Percentiles rank a stretch among this genome's conserved stretches.
Conservation (phyloP, 83 land plant species). For the Diphasiastrum complanatum region DNA sequence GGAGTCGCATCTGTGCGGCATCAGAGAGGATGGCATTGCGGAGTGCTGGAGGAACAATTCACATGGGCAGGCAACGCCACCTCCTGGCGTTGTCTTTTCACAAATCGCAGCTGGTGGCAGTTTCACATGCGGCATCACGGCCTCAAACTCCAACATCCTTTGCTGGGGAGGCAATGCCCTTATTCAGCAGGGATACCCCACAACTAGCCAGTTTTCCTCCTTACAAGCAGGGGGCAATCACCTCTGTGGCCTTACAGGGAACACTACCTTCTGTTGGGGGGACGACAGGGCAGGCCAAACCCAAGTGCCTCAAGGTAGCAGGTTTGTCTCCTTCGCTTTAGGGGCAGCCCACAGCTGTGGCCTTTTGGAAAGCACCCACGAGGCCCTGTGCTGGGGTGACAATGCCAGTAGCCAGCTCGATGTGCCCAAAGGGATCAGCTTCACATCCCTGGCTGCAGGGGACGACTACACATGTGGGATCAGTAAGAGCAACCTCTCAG, state of each 20-base stretch:
- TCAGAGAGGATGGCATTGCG: background rate
- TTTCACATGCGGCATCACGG: constrained; percentile 5
- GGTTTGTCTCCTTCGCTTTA: too few relatives aligned
- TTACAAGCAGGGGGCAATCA: constrained; percentile 3
- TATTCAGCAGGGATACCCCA: background rate
- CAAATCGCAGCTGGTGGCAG: constrained; percentile 2
- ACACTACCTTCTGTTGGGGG: constrained; percentile 11
- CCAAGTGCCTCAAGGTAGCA: too few relatives aligned
- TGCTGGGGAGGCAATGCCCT: constrained; percentile 11
- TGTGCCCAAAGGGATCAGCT: background rate
- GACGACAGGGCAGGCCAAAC: too few relatives aligned
- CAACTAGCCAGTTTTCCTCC: background rate
- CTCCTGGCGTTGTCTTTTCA: background rate
- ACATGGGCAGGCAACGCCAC: background rate
- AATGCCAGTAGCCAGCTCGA: background rate
- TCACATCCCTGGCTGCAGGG: constrained; percentile 6
- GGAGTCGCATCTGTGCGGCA: constrained; percentile 9
- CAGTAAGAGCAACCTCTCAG: background rate
- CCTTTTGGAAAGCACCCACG: background rate
- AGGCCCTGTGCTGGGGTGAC: constrained; percentile 13
- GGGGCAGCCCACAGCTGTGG: too few relatives aligned
- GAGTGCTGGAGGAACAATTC: constrained; percentile 14
- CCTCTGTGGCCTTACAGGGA: constrained; percentile 1
- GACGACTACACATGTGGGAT: constrained; percentile 14
- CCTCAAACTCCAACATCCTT: background rate